Percentiles rank a stretch among this genome's conserved stretches.
Evolutionary conservation across 306 rosid genomes (phyloP).

Genomic region (Pachyrhizus erosus): DNA sequence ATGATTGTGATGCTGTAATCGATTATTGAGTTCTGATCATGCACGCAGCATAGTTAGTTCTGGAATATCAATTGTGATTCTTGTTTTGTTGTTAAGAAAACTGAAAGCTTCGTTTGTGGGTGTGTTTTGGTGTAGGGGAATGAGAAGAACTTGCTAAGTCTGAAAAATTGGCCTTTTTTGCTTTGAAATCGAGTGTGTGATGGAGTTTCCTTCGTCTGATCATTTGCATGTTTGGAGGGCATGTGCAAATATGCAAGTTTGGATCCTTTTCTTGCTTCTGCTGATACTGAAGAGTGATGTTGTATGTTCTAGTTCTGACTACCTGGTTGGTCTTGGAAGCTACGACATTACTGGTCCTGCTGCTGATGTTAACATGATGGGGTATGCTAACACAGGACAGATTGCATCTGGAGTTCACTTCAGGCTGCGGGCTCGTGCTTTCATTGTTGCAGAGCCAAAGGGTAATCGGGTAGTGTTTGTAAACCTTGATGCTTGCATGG

Average conservation of each 20-base stretch:
- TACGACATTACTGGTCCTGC: conserved; percentile 97
- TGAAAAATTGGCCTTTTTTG: conserved; percentile 6
- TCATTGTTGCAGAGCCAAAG: conserved; percentile 73
- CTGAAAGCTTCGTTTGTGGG: conserved; percentile 7
- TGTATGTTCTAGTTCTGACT: conserved; percentile 59
- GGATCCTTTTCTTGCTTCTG: conserved; percentile 43
- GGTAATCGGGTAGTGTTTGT: conserved; percentile 86
- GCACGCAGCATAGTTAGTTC: not conserved
- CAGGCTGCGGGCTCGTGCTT: conserved; percentile 82
- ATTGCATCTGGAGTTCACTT: conserved; percentile 81
- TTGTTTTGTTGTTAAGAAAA: not conserved
- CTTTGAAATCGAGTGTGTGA: conserved; percentile 31
- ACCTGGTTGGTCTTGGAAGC: conserved; percentile 88
- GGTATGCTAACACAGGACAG: conserved; percentile 80
- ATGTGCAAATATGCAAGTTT: conserved; percentile 32
- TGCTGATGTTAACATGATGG: conserved; percentile 96
- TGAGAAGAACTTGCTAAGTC: conserved; percentile 47
- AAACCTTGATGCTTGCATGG: conserved; percentile 97
- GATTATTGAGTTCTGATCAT: conserved; percentile 18
- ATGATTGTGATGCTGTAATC: conserved; percentile 19
- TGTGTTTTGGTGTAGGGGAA: conserved; percentile 47
- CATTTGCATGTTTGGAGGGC: conserved; percentile 36
- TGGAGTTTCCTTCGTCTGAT: conserved; percentile 39
- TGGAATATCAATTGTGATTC: conserved; percentile 8
- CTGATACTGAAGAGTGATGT: conserved; percentile 43